Conservation (phyloP, 768 basidiomycete species). For the Lentinula raphanica region DNA sequence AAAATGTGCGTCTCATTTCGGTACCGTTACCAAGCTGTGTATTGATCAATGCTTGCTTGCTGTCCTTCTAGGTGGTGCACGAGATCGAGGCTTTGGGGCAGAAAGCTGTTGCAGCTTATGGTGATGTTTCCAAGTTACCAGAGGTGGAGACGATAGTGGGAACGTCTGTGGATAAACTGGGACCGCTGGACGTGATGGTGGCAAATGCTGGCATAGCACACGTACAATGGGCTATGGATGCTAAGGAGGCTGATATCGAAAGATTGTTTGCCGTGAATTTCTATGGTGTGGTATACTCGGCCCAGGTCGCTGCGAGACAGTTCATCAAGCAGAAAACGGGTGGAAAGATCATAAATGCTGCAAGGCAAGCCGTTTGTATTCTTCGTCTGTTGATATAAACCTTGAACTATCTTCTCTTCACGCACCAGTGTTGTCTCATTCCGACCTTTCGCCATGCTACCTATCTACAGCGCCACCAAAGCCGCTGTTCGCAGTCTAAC, state of each 20-base stretch:
- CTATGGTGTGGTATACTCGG: slow-evolving; percentile 26
- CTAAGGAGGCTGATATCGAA: slow-evolving; percentile 16
- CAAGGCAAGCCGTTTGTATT: slow-evolving; percentile 2
- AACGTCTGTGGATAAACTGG: slow-evolving; percentile 20
- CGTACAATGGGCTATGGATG: slow-evolving; percentile 3
- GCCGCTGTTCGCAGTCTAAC: slow-evolving; percentile 10
- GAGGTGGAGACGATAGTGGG: slow-evolving; percentile 28
- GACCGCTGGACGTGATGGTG: slow-evolving; percentile 28
- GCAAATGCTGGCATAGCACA: slow-evolving; percentile 16
- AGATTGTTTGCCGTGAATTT: slow-evolving; percentile 23
- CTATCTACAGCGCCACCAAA: slow-evolving; percentile 9
- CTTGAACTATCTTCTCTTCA: not conserved
- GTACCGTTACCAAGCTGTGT: not conserved
- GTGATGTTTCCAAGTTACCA: slow-evolving; percentile 25
- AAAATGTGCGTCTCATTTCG: not conserved
- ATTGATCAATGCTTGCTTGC: not conserved
- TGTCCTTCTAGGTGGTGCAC: slow-evolving; percentile 10
- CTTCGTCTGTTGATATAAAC: not conserved
- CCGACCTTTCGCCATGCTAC: not conserved
- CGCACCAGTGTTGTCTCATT: not conserved
- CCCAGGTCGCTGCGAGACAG: slow-evolving; percentile 27
- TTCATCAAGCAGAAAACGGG: slow-evolving; percentile 32
- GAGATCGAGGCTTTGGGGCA: slow-evolving; percentile 19
- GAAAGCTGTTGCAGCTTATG: slow-evolving; percentile 10
- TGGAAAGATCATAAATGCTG: slow-evolving; percentile 28